Evolutionary conservation across 2,329 filamentous ascomycete species (phyloP).

Genomic region (Xylariales sp.): DNA sequence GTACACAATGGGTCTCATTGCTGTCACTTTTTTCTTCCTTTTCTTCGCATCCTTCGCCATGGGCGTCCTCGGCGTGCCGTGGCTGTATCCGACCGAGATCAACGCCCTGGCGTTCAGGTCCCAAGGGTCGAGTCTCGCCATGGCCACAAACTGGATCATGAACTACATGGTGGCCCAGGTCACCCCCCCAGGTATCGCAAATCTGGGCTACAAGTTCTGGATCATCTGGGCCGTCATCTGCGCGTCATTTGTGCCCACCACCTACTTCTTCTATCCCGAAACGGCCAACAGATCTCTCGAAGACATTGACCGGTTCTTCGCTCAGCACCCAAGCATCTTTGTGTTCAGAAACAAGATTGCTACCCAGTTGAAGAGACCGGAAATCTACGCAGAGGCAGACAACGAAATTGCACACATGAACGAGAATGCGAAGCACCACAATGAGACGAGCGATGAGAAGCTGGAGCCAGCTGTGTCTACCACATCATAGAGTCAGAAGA

Average conservation of each 20-base stretch:
- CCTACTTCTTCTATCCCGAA: constrained; percentile 41
- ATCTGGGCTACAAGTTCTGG: constrained; percentile 44
- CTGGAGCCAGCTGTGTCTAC: too few species aligned
- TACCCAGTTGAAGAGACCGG: background rate
- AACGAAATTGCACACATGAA: background rate
- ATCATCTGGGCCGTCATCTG: constrained; percentile 44
- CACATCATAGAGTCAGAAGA: too few species aligned
- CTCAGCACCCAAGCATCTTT: background rate
- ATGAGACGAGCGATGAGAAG: too few species aligned
- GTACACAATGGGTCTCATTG: constrained; percentile 19
- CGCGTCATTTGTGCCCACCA: constrained; percentile 34
- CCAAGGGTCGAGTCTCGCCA: constrained; percentile 30
- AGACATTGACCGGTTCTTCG: constrained; percentile 5
- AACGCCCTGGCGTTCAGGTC: constrained; percentile 35
- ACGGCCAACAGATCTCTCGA: constrained; percentile 24
- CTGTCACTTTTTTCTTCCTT: constrained; percentile 25
- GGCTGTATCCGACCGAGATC: constrained; percentile 37
- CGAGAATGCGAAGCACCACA: too few species aligned
- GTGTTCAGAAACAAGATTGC: background rate
- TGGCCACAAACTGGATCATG: constrained; percentile 30
- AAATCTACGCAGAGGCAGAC: background rate
- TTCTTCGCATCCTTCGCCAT: constrained; percentile 25
- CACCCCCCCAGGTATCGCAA: constrained; percentile 27
- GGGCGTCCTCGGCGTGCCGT: constrained; percentile 31
- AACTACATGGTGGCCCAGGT: constrained; percentile 28